Conservation (phyloP, 768 basidiomycete species). For the Hygrocybe punicea region DNA sequence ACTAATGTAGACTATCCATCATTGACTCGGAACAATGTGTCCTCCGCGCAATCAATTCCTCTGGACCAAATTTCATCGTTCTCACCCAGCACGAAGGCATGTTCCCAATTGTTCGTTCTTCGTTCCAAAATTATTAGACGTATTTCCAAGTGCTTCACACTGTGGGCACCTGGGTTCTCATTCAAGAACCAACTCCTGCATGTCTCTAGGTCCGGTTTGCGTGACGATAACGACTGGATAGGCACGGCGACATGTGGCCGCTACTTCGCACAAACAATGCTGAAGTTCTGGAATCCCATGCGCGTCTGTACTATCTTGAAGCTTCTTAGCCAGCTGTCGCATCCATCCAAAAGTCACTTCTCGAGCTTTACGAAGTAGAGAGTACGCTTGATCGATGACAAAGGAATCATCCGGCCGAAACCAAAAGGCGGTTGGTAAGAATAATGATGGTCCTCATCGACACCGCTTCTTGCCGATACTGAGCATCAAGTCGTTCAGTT, state of each 20-base stretch:
- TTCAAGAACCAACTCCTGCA: neutral
- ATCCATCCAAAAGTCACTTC: conserved; percentile 37
- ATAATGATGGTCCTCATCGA: conserved; percentile 33
- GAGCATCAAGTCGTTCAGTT: conserved; percentile 34
- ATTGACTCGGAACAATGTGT: too few species aligned
- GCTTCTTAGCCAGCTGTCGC: conserved; percentile 26
- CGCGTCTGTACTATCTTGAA: conserved; percentile 16
- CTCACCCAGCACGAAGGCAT: neutral
- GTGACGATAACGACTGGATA: conserved; percentile 10
- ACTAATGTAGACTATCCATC: too few species aligned
- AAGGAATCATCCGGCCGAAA: conserved; percentile 14
- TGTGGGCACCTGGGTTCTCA: neutral
- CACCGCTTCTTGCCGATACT: conserved; percentile 37
- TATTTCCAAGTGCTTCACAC: neutral
- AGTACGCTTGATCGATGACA: conserved; percentile 17
- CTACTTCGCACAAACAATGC: conserved; percentile 33
- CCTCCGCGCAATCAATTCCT: neutral
- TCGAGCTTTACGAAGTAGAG: conserved; percentile 33
- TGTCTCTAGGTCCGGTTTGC: neutral
- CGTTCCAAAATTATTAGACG: neutral
- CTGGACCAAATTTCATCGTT: neutral
- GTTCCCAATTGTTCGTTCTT: neutral
- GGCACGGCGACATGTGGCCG: conserved; percentile 39
- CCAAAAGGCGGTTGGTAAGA: conserved; percentile 37
- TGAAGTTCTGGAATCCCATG: conserved; percentile 15